Conservation (phyloP, 2,329 filamentous ascomycete species). For the Blastomyces emzantsi region DNA sequence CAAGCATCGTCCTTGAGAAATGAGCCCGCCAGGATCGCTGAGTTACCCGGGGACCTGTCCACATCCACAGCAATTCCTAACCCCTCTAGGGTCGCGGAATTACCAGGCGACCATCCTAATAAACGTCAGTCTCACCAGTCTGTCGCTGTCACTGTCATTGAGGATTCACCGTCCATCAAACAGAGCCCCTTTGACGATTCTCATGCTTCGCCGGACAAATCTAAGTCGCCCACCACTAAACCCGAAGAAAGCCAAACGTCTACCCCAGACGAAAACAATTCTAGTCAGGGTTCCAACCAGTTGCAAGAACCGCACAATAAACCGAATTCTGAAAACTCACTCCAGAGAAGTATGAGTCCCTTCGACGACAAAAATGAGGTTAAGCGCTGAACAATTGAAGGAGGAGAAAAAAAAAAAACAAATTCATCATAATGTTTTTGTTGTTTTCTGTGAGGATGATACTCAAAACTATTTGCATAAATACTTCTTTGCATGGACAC, state of each 20-base stretch:
- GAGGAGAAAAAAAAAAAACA: not conserved
- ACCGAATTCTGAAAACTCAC: not conserved
- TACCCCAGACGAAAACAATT: constrained; percentile 14
- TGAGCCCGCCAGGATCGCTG: constrained; percentile 13
- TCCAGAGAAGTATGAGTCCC: constrained; percentile 29
- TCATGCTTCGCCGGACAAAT: constrained; percentile 15
- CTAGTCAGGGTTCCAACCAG: constrained; percentile 26
- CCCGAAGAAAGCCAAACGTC: constrained; percentile 8
- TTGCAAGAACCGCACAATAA: constrained; percentile 20
- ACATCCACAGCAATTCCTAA: not conserved
- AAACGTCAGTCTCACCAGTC: constrained; percentile 16
- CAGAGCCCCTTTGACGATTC: constrained; percentile 23
- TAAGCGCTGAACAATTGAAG: constrained; percentile 15
- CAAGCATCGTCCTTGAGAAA: constrained; percentile 1
- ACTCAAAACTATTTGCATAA: constrained; percentile 1
- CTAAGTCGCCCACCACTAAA: constrained; percentile 16
- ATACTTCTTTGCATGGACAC: not conserved
- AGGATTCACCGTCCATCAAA: constrained; percentile 22
- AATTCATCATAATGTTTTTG: not conserved
- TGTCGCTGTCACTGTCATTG: constrained; percentile 22
- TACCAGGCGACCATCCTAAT: constrained; percentile 24
- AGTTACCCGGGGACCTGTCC: constrained; percentile 2
- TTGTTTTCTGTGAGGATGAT: not conserved
- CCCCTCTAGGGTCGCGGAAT: not conserved
- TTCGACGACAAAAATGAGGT: constrained; percentile 40